These are phyloP conservation scores for Nematodospora valgi DNA, from an alignment of 805 yeast species.

Conservation along the genomic window DNA sequence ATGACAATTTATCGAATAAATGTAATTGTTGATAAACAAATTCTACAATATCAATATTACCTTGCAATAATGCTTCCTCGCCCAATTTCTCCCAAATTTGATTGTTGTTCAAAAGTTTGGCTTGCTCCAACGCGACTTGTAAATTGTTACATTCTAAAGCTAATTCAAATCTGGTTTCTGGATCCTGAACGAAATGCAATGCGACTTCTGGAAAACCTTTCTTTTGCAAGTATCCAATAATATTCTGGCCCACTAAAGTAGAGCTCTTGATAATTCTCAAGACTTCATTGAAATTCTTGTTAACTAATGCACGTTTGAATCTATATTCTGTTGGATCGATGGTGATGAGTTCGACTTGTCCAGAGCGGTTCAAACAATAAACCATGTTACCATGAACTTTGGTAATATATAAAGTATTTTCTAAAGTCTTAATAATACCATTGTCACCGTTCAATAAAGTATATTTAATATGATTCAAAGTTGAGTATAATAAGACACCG, in stretches of 20 bases:
- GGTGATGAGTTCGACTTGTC: conserved; percentile 70
- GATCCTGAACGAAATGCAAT: conserved; percentile 91
- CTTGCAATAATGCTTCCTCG: conserved; percentile 84
- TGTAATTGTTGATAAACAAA: conserved; percentile 84
- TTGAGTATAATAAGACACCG: conserved; percentile 87
- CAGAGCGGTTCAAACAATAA: conserved; percentile 79
- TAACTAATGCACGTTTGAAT: conserved; percentile 88
- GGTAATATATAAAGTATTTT: conserved; percentile 79
- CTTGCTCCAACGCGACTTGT: conserved; percentile 83
- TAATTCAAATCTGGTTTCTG: conserved; percentile 92
- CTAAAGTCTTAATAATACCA: conserved; percentile 92
- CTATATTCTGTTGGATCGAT: conserved; percentile 98
- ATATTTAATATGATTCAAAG: conserved; percentile 93
- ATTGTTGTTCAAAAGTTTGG: conserved; percentile 65
- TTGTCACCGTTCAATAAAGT: conserved; percentile 89
- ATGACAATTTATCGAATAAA: conserved; percentile 83
- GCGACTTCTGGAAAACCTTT: conserved; percentile 98
- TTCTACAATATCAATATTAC: conserved; percentile 82
- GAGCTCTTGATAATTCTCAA: conserved; percentile 83
- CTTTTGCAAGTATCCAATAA: conserved; percentile 90
- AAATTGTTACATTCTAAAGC: conserved; percentile 93
- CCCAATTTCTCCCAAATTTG: conserved; percentile 80
- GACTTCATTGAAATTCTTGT: conserved; percentile 88
- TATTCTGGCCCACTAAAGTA: conserved; percentile 94
- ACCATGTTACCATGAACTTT: conserved; percentile 68